These are phyloP conservation scores for Trichoderma cornu-damae DNA, from an alignment of 2,329 filamentous ascomycete species.

Conservation along the genomic window DNA sequence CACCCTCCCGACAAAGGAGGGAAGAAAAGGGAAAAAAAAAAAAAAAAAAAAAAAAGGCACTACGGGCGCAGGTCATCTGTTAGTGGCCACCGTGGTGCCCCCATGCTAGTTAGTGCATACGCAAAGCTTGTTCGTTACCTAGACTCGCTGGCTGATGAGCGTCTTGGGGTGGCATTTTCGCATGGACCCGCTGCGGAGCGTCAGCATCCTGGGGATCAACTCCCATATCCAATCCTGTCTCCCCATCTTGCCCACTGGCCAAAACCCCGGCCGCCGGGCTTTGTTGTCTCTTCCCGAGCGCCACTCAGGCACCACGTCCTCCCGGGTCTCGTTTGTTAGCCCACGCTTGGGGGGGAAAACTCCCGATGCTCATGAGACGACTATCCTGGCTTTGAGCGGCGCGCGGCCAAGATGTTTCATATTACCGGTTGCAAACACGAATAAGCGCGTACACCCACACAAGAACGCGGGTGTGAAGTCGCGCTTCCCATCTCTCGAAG, in stretches of 20 bases:
- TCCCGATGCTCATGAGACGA: conserved; percentile 4
- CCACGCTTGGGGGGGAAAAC: conserved; percentile 9
- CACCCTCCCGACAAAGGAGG: not conserved
- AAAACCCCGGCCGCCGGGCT: conserved; percentile 4
- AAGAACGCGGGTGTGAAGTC: too few relatives aligned
- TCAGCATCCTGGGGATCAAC: conserved; percentile 15
- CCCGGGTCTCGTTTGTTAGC: conserved; percentile 7
- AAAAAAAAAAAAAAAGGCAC: not conserved
- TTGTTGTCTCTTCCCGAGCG: conserved; percentile 15
- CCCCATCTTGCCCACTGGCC: conserved; percentile 1
- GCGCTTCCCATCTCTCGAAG: not conserved
- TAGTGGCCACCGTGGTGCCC: not conserved
- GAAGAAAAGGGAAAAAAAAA: not conserved
- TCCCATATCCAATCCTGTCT: too few relatives aligned
- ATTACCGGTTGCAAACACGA: not conserved
- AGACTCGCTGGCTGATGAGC: conserved; percentile 1
- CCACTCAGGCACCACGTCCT: conserved; percentile 18
- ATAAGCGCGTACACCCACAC: not conserved
- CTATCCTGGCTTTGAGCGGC: not conserved
- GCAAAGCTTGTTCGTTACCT: not conserved
- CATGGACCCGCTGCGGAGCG: conserved; percentile 13
- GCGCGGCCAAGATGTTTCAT: not conserved
- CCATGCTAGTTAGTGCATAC: not conserved
- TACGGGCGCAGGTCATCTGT: not conserved
- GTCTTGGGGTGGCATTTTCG: conserved; percentile 13